Evolutionary conservation across 306 rosid genomes (phyloP).

Genomic region (Quercus glauca): DNA sequence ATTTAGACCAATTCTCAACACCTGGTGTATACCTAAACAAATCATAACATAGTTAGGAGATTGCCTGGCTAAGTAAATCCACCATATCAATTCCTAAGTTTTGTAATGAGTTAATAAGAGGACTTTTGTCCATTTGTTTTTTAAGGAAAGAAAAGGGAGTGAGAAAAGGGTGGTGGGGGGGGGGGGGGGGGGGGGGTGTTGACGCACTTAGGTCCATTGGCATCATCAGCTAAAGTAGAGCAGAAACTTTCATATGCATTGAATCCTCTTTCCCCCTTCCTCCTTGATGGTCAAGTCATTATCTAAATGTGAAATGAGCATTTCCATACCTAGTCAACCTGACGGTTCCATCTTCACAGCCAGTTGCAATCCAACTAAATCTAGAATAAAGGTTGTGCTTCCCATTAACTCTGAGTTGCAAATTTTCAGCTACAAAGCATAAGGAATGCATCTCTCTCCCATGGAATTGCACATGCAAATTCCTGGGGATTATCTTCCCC

Average conservation of each 20-base stretch:
- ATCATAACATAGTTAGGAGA: conserved; percentile 20
- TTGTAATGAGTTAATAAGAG: background rate
- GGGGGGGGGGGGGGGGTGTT: background rate
- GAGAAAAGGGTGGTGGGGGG: no score
- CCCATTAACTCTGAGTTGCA: conserved; percentile 34
- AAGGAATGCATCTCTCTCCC: conserved; percentile 94
- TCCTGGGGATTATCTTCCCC: conserved; percentile 62
- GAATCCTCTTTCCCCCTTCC: background rate
- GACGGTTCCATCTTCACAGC: conserved; percentile 97
- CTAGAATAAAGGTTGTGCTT: conserved; percentile 31
- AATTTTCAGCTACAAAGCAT: conserved; percentile 61
- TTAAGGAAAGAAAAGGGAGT: no score
- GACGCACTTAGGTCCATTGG: conserved; percentile 13
- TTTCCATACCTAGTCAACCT: conserved; percentile 77
- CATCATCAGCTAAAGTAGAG: background rate
- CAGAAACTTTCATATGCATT: background rate
- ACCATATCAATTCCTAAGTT: background rate
- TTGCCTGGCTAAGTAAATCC: background rate
- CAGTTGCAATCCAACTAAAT: conserved; percentile 83
- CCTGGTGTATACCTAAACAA: conserved; percentile 69
- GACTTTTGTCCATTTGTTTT: no score
- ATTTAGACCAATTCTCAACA: conserved; percentile 64
- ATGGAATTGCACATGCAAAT: conserved; percentile 87
- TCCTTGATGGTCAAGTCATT: background rate
- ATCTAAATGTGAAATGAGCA: conserved; percentile 11